Percentiles rank a stretch among this genome's conserved stretches.
These are phyloP conservation scores for Ascosphaera apis DNA, from an alignment of 2,329 filamentous ascomycete species.

Conservation along the genomic window DNA sequence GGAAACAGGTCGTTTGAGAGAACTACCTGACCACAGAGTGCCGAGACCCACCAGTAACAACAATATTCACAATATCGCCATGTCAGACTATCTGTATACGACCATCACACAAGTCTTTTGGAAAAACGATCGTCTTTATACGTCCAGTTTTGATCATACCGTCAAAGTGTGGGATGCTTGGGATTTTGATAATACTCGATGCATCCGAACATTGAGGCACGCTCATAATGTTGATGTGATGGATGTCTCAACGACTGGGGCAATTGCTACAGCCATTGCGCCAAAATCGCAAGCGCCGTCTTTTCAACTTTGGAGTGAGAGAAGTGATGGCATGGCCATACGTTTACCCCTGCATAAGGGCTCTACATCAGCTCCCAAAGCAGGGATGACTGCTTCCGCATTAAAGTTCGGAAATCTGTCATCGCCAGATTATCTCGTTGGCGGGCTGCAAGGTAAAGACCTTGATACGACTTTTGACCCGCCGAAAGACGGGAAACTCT, in stretches of 20 bases:
- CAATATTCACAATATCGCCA: constrained; percentile 22
- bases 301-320: constrained; percentile 14
- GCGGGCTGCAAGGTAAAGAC: constrained; percentile 27
- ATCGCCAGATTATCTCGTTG: constrained; percentile 22
- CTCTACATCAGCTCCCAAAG: constrained; percentile 20
- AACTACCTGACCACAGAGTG: constrained; percentile 30
- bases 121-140: constrained; percentile 25
- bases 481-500: constrained; percentile 27
- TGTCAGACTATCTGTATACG: constrained; percentile 31
- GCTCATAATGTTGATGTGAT: constrained; percentile 28
- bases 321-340: too few relatives aligned
- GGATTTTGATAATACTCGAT: constrained; percentile 9
- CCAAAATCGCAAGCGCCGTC: constrained; percentile 13
- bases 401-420: constrained; percentile 8
- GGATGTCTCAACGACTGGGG: constrained; percentile 17
- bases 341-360: too few relatives aligned
- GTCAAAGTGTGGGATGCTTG: constrained; percentile 32
- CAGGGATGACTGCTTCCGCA: constrained; percentile 21
- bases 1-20: constrained; percentile 19
- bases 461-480: constrained; percentile 13
- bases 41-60: constrained; percentile 16
- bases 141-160: constrained; percentile 31
- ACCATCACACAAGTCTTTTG: constrained; percentile 34
- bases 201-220: constrained; percentile 20
- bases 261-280: constrained; percentile 25